Evolutionary conservation across 805 yeast species (phyloP), one percentile per base, ranked within the genome.

Genomic region (Lipomyces lipofer): DNA sequence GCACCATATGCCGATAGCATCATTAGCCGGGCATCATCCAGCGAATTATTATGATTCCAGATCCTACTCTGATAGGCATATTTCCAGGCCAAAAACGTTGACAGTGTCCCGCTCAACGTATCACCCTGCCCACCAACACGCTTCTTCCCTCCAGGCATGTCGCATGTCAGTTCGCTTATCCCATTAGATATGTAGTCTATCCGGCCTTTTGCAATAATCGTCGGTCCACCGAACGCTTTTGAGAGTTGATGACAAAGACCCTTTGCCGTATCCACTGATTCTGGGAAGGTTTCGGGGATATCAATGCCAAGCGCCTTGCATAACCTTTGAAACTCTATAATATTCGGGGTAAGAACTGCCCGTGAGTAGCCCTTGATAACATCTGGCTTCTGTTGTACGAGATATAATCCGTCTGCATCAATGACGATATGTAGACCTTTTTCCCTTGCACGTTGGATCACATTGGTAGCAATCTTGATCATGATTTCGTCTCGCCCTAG

Each of bases 121-220:
- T 94, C 99, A 24, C 99, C 99, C 71, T 94, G 98, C 0, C 99
- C 99, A 10, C 97, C 97, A 6, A 88, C 95, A 50, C 99, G 76
- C 65, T 88, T 85, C 47, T 73, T 70, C 5, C 94, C 84, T 1
- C 98, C 97, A 13, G 68, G 64, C 29, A 73, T 65, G 32, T 75
- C 75, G 57, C 77, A 78, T 2, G 71, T 63, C 5, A 87, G 58
- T 4, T 72, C 64, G 3, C 69, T 65, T 3, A 71, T 73, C 1
- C 79, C 80, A 47, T 76, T 72, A 4, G 82, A 85, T 9, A 90
- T 84, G 33, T 79, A 60, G 65, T 94, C 99, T 1, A 63, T 60
- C 0, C 63, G 51, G 1, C 97, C 97, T 69, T 94, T 94, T 32
- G 85, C 80, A 15, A 94, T 65, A n/a, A 88, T 71, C 0, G 83